Base-by-base conservation (phyloP, 352 stramenopile genomes). In the Pythium coloratum region DNA sequence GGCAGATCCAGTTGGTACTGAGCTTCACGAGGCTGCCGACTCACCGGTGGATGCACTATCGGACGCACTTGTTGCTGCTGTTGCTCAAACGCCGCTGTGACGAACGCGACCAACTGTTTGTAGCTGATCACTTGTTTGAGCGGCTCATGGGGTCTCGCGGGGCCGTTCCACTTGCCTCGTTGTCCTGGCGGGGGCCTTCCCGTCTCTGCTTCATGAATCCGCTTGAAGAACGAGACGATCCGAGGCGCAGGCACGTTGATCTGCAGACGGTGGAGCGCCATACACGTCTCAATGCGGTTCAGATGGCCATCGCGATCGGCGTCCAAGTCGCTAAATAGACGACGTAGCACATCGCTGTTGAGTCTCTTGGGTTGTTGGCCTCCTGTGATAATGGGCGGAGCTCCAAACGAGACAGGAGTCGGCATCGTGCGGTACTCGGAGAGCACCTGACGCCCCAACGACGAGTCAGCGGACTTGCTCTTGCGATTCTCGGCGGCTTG, bases 301-400 rank as follows among this genome's bases (percentile, higher is more conserved):
- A 95, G 63, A 40, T 81, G 77, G 1, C 86, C 82, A 55, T 95
- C 84, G 32, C 71, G 79, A 57, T 95, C 78, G 0, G 64, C 59
- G 58, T 95, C 86, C 47, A 95, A 62, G 55, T 92, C 83, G 40
- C 72, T 90, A 57, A 95, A 95, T n/a, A 95, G 81, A 2, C 85
- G 77, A 1, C 86, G 82, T 46, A 95, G 63, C 9, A 92, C 73
- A 50, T 90, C 78, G 3, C 64, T 63, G 24, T 88, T 87, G 5
- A 89, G 69, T 16, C 64, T 55, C 2, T 57, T 28, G 3, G 59
- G 34, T 59, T 59, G 59, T 66, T 16, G 59, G 32, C 62, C 55
- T 55, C 66, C 73, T 30, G 69, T 32, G 20, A 50, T 38, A 28
- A 75, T 57, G 0, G 69, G 57, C 0, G 62, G 75, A 0, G 76